phyloP scores from a whole-genome alignment of 805 yeast species.

The Saccharomycopsis babjevae region DNA sequence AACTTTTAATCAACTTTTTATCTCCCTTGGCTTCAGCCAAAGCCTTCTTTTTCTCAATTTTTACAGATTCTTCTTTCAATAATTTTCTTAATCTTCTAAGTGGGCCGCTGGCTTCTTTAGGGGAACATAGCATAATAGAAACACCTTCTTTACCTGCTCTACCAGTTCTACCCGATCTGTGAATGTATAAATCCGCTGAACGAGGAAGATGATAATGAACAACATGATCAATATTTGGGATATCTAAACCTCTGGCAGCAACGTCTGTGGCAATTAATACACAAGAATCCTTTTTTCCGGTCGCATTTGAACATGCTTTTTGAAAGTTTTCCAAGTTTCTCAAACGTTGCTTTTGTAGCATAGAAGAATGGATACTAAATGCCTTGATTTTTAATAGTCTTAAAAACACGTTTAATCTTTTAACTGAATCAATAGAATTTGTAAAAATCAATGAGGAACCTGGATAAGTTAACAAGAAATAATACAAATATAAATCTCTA shows the following conservation, averaged over 20 bases:
- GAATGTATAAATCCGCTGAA: constrained; percentile 88
- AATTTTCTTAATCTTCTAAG: constrained; percentile 57
- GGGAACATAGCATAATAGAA: constrained; percentile 86
- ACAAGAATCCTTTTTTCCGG: constrained; percentile 32
- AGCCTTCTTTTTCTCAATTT: constrained; percentile 16
- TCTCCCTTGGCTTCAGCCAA: constrained; percentile 31
- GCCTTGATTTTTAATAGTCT: constrained; percentile 56
- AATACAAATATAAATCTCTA: constrained; percentile 82
- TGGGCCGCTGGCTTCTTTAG: constrained; percentile 88
- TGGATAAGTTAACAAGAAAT: constrained; percentile 75
- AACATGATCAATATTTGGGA: constrained; percentile 83
- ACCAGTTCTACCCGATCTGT: constrained; percentile 97
- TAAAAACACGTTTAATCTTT: constrained; percentile 68
- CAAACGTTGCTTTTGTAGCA: constrained; percentile 90
- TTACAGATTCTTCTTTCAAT: constrained; percentile 21
- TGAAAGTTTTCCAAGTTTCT: constrained; percentile 76
- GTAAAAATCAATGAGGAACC: constrained; percentile 88
- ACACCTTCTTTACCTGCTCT: constrained; percentile 92
- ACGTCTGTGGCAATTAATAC: constrained; percentile 92
- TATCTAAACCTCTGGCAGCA: constrained; percentile 96
- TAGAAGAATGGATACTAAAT: constrained; percentile 80
- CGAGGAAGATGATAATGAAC: constrained; percentile 94
- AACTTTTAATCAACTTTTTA: background rate
- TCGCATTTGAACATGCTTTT: constrained; percentile 32
- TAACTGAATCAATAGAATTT: constrained; percentile 91